Evolutionary conservation across 441 rosid species (phyloP).

Genomic region (Geranium incanum): DNA sequence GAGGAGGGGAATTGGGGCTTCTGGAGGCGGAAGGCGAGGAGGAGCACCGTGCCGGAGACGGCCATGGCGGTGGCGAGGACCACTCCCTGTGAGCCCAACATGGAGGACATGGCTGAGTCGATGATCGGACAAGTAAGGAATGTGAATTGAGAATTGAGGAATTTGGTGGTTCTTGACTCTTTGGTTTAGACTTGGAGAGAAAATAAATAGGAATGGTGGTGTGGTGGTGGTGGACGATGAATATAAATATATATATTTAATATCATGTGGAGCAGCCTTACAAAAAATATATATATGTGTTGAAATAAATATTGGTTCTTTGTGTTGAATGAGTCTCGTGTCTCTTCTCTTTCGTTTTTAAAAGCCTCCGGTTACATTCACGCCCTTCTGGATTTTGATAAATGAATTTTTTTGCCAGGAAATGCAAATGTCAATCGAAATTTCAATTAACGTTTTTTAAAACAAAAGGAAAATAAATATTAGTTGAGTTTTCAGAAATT

Average conservation of each 20-base stretch:
- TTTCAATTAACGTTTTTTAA: too few relatives aligned
- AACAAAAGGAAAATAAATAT: too few relatives aligned
- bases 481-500: too few relatives aligned
- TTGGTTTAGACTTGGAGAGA: conserved; percentile 10
- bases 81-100: conserved; percentile 38
- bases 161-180: neutral
- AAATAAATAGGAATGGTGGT: neutral
- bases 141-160: neutral
- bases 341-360: too few relatives aligned
- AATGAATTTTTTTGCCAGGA: too few relatives aligned
- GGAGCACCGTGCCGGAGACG: conserved; percentile 54
- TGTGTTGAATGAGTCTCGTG: too few relatives aligned
- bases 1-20: conserved; percentile 24
- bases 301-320: too few relatives aligned
- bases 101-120: conserved; percentile 28
- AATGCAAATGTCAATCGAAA: too few relatives aligned
- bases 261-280: neutral
- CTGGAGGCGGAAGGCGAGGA: conserved; percentile 53
- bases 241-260: neutral
- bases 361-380: too few relatives aligned
- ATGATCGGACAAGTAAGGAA: neutral
- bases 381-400: too few relatives aligned
- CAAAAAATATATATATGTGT: too few relatives aligned
- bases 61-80: conserved; percentile 62
- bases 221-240: neutral